Evolutionary conservation across 495 filamentous ascomycete species (phyloP), one percentile per base, ranked within the genome.

Genomic region (Aspergillus sclerotioniger): DNA sequence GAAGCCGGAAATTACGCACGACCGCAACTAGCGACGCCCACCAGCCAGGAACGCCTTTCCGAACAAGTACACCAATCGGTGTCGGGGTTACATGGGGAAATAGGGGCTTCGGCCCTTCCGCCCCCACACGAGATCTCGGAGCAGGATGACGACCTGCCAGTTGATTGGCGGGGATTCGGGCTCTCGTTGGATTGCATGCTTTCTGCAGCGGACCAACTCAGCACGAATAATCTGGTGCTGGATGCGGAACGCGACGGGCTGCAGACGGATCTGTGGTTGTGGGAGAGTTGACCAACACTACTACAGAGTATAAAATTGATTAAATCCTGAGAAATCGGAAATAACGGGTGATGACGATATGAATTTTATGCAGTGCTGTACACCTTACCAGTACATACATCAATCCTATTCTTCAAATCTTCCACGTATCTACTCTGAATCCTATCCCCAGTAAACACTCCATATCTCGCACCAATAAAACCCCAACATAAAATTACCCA

Each of bases 131-230:
- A 25, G 6, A 15, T 41, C 1, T 29, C 51, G 6, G 29, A 35
- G 5, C 45, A 54, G 13, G 64, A 67, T 25, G 58, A 63, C 2
- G 61, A 63, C 0, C 25, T 63, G 9, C 19, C 19, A 9, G 54
- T 63, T 19, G 61, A 64, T 15, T 67, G 64, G 64, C 48, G 64
- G 12, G 61, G 59, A 13, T 57, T 59, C 31, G 64, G 64, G 12
- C 25, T 62, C 9, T 67, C 64, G 10, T 20, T 67, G 52, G 59
- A 64, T 12, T 59, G 62, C 1, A 67, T 67, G 64, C 56, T 63
- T 9, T 63, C 61, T 8, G 61, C 56, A 12, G 58, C 64, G 12
- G 54, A 67, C 39, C 51, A 63, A 50, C 32, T 67, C 37, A 58
- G 61, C 48, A 44, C 61, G 15, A 58, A 60, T 37, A 55, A 59